Percentiles rank a stretch among this genome's conserved stretches.
Conservation (phyloP, 257 asterid genomes). For the Lycium barbarum region DNA sequence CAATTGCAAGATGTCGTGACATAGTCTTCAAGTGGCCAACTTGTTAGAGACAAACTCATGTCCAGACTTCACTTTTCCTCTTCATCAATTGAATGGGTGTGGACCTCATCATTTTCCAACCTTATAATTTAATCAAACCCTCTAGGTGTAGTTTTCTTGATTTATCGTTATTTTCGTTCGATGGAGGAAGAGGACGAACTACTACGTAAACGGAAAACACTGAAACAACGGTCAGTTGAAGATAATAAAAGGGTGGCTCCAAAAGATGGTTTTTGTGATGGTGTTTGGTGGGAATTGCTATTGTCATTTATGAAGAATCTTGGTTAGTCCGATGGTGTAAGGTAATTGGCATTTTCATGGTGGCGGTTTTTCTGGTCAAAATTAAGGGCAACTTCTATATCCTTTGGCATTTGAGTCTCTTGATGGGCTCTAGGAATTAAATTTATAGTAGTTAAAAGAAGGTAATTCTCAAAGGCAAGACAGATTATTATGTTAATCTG, state of each 20-base stretch:
- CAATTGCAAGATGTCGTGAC: no score
- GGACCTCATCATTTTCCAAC: no score
- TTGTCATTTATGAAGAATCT: constrained; percentile 35
- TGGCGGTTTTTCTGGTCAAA: constrained; percentile 37
- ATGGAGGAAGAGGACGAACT: not conserved
- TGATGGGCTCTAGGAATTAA: constrained; percentile 25
- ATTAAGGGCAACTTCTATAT: constrained; percentile 74
- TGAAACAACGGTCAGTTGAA: not conserved
- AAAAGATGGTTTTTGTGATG: constrained; percentile 28
- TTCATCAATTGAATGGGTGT: no score
- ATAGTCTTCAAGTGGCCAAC: no score
- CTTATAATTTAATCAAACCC: constrained; percentile 47
- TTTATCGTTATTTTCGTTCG: not conserved
- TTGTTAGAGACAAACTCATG: no score
- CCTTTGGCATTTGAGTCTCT: constrained; percentile 73
- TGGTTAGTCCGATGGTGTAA: not conserved
- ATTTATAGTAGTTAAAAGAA: not conserved
- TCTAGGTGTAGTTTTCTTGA: constrained; percentile 40
- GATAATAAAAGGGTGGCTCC: not conserved
- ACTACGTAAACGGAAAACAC: not conserved
- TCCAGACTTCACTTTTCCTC: no score
- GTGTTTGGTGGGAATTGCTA: not conserved
- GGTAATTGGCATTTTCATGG: constrained; percentile 29
- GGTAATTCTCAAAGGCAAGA: constrained; percentile 27
- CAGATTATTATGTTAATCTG: constrained; percentile 28